Conservation (phyloP, 768 basidiomycete genomes). For the Trametes cinnabarina region DNA sequence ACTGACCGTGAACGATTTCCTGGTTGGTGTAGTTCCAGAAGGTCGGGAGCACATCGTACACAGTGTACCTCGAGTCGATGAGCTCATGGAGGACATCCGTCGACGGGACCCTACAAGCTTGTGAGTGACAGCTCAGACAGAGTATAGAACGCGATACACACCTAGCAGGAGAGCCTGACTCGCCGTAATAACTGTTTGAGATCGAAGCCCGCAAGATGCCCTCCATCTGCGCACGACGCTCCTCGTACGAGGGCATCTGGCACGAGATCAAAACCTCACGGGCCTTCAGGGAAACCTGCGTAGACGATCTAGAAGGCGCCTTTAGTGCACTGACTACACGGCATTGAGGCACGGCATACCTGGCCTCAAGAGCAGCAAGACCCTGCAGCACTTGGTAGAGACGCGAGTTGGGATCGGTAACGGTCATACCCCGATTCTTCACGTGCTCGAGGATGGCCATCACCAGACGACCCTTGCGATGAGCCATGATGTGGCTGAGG, state of each 20-base stretch:
- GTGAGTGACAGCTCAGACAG: neutral
- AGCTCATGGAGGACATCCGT: constrained; percentile 87
- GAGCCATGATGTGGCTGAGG: constrained; percentile 93
- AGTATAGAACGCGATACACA: constrained; percentile 28
- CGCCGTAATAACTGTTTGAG: constrained; percentile 86
- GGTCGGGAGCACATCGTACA: constrained; percentile 93
- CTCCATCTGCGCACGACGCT: constrained; percentile 93
- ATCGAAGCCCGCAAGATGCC: constrained; percentile 87
- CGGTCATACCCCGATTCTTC: constrained; percentile 73
- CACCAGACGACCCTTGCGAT: constrained; percentile 87
- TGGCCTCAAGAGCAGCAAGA: constrained; percentile 85
- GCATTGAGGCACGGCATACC: constrained; percentile 45
- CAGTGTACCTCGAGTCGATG: constrained; percentile 93
- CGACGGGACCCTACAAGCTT: constrained; percentile 64
- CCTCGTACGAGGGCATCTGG: constrained; percentile 96
- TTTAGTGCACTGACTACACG: neutral
- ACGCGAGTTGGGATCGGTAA: constrained; percentile 70
- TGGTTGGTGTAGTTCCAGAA: constrained; percentile 91
- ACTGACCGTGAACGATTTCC: constrained; percentile 74
- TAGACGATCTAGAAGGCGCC: constrained; percentile 66
- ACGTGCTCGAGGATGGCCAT: constrained; percentile 86
- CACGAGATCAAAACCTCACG: constrained; percentile 95
- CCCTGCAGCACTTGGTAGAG: constrained; percentile 76
- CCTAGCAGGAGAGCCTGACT: constrained; percentile 65
- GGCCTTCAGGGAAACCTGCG: constrained; percentile 87